Percentiles rank a stretch among this genome's conserved stretches.
phyloP scores from a whole-genome alignment of 2,329 filamentous ascomycete genomes.

The Fusarium sp. region DNA sequence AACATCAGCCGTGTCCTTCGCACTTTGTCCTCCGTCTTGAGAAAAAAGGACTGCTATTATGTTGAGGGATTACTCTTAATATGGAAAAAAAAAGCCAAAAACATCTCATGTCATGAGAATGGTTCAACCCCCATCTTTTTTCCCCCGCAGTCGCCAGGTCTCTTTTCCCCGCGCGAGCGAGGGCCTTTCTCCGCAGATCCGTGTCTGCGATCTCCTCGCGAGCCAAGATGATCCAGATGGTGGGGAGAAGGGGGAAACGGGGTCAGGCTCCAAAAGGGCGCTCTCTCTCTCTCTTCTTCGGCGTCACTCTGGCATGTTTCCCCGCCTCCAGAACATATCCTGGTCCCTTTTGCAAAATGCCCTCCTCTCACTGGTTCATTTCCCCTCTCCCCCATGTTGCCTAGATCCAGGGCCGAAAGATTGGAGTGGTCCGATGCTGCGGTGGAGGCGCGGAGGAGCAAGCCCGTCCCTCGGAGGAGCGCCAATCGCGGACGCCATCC shows the following conservation, averaged over 20 bases:
- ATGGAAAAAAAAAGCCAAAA: neutral
- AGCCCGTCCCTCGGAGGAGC: constrained; percentile 18
- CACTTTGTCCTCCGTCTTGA: constrained; percentile 5
- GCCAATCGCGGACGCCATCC: neutral
- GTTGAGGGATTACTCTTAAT: neutral
- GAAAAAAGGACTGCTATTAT: neutral
- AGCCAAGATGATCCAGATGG: constrained; percentile 3
- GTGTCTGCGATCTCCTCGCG: constrained; percentile 17
- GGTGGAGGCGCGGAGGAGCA: constrained; percentile 21
- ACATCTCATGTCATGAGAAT: neutral
- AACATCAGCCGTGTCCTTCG: neutral
- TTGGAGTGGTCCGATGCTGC: constrained; percentile 22
- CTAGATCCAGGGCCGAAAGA: neutral
- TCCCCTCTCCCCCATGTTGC: neutral
- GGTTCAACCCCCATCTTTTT: constrained; percentile 30
- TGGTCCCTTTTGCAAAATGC: neutral
- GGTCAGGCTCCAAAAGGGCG: neutral
- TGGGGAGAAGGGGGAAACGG: neutral
- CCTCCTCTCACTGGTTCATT: neutral
- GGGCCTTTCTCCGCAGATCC: constrained; percentile 36
- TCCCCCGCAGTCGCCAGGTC: constrained; percentile 35
- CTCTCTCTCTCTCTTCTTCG: neutral
- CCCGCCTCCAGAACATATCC: neutral
- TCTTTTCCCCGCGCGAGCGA: constrained; percentile 33
- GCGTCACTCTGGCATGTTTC: constrained; percentile 17